phyloP scores from a whole-genome alignment of 805 yeast genomes.

The Yueomyces sinensis region DNA sequence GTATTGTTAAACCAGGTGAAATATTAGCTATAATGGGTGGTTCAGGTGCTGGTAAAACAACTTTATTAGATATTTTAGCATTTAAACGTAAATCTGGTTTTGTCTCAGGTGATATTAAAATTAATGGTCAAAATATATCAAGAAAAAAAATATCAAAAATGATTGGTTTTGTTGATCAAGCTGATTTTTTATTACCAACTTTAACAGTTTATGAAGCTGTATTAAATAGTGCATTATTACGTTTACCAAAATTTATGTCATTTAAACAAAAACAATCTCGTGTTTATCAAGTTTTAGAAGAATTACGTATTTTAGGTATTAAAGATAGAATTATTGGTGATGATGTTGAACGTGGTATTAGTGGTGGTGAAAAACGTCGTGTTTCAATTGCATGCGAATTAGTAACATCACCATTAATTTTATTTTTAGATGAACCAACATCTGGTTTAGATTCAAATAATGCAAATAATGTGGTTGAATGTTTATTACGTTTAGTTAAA shows the following conservation, averaged over 20 bases:
- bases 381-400: slow-evolving; percentile 90
- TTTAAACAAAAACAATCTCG: slow-evolving; percentile 56
- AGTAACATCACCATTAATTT: slow-evolving; percentile 74
- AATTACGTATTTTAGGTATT: slow-evolving; percentile 70
- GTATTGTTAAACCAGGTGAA: slow-evolving; percentile 75
- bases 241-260: slow-evolving; percentile 78
- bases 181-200: slow-evolving; percentile 81
- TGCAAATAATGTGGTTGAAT: slow-evolving; percentile 82
- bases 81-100: slow-evolving; percentile 72
- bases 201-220: slow-evolving; percentile 94
- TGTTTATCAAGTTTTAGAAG: slow-evolving; percentile 74
- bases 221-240: slow-evolving; percentile 74
- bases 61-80: slow-evolving; percentile 82
- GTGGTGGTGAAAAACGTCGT: slow-evolving; percentile 76
- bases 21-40: slow-evolving; percentile 97
- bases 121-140: slow-evolving; percentile 46
- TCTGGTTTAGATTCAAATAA: slow-evolving; percentile 91
- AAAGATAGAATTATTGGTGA: slow-evolving; percentile 82
- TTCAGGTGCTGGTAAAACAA: slow-evolving; percentile 97
- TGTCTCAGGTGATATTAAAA: slow-evolving; percentile 50
- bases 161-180: slow-evolving; percentile 94
- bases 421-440: slow-evolving; percentile 86
- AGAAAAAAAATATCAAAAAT: slow-evolving; percentile 43
- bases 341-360: slow-evolving; percentile 77
- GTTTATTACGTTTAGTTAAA: slow-evolving; percentile 65